A percentile compares a stretch with the other conserved stretches of the same genome.
Evolutionary conservation across 148 eudicot species (phyloP).

Genomic region (Nepenthes mirabilis): DNA sequence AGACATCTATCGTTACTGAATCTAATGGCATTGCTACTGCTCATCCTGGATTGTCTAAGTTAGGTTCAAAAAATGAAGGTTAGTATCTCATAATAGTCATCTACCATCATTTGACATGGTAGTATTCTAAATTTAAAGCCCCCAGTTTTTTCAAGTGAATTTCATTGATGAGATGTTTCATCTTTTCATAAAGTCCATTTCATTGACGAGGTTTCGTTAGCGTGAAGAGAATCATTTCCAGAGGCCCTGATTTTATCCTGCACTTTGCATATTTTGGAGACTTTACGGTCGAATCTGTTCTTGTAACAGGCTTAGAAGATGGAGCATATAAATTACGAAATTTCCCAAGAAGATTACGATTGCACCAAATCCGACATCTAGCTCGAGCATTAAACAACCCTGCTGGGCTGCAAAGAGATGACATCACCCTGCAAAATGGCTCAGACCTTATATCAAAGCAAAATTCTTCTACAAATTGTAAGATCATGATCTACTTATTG

Average conservation of each 20-base stretch:
- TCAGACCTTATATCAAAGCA: neutral
- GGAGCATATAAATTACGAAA: slow-evolving; percentile 5
- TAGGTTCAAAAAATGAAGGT: slow-evolving; percentile 11
- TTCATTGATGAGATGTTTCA: too few species aligned
- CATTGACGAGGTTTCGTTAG: too few species aligned
- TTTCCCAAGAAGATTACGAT: slow-evolving; percentile 20
- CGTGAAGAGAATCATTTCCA: too few species aligned
- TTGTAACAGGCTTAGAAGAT: slow-evolving; percentile 5
- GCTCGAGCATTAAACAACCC: slow-evolving; percentile 25
- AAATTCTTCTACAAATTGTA: slow-evolving; percentile 12
- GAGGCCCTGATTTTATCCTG: too few species aligned
- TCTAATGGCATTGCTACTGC: neutral
- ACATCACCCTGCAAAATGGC: slow-evolving; percentile 2
- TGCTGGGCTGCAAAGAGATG: neutral
- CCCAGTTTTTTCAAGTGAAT: too few species aligned
- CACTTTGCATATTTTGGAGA: neutral
- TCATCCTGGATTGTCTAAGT: slow-evolving; percentile 1
- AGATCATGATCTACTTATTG: slow-evolving; percentile 5
- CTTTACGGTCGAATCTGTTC: neutral
- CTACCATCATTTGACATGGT: too few species aligned
- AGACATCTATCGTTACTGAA: neutral
- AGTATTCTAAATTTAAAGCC: too few species aligned
- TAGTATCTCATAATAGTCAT: neutral
- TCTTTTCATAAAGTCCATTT: too few species aligned
- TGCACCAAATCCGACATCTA: slow-evolving; percentile 26